Base-by-base conservation (phyloP, 306 rosid genomes). In the Fragaria ananassa region DNA sequence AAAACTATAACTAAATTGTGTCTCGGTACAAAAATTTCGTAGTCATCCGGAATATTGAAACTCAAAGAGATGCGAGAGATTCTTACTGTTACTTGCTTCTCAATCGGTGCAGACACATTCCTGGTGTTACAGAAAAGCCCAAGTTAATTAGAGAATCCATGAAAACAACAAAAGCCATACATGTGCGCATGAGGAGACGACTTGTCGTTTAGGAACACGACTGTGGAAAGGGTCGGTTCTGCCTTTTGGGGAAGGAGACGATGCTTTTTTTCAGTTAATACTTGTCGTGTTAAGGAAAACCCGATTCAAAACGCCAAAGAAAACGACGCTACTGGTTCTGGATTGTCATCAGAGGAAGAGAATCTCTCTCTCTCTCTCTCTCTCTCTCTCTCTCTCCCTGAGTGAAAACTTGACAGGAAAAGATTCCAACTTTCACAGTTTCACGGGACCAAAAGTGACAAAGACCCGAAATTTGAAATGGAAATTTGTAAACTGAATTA, bases 291-390 rank as follows among this genome's bases (percentile, higher is more conserved):
- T 13, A n/a, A 9, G 21, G 14, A 74, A 74, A 74, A 66, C 42
- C 45, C 70, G 3, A 60, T 61, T 51, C 21, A 29, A 29, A 42
- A 29, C 6, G 62, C 31, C 58, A 45, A 6, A 60, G 14, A 44
- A 74, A 65, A 61, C 60, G 70, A 61, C 58, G 45, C 58, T 18
- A 45, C 34, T 45, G 77, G 68, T 25, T 42, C 58, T 29, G 58
- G 60, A 62, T 74, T 74, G 45, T 10, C 70, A 27, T 45, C 57
- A 27, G 31, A 60, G 29, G 61, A 60, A 74, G 56, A 60, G 62
- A 72, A 39, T 72, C 68, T 72, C 11, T 12, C 51, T n/a, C 57
- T 50, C 21, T 34, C 12, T n/a, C 51, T n/a, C 57, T 51, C 21
- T 35, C 13, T 12, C 51, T n/a, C 57, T 50, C 21, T 34, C 12